Evolutionary conservation across 2,329 filamentous ascomycete species (phyloP), one percentile per base, ranked within the genome.

Genomic region (Fusarium oligoseptatum): DNA sequence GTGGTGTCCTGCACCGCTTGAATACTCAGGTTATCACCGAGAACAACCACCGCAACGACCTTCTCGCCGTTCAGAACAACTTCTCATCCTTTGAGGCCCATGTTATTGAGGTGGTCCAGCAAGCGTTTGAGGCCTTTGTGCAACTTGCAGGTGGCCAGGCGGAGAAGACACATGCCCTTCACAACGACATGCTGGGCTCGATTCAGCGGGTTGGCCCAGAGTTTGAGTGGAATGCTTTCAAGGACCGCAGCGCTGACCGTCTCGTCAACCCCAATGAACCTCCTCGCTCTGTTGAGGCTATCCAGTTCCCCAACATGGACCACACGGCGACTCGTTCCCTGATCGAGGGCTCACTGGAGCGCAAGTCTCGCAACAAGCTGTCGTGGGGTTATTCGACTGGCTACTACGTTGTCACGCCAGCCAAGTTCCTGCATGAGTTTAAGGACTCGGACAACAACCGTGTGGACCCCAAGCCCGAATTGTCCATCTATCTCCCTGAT

Each of bases 351-450:
- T 92, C 91, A 0, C 89, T 99, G 58, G 95, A 98, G 86, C 93
- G 95, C 80, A 98, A 98, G 85, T 95, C 93, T 71, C 93, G 95
- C 77, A 93, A 97, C 83, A 92, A 97, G 84, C 90, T 95, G 36
- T 89, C 89, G 22, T 91, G 93, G 84, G 93, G 93, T 68, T 97
- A 94, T 83, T 92, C 91, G 73, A 90, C 93, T 0, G 91, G 90
- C 66, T 98, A 97, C 87, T 99, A 98, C 81, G 96, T 97, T 66
- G 91, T 98, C 57, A 97, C 95, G 0, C 93, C 95, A 0, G 90
- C 94, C 67, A 95, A 94, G 80, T 99, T 93, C 85, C 85, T 99
- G 68, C 97, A 99, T 85, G 95, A 98, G 83, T 99, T 97, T 88
- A 97, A 97, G 85, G 95, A 97, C 80, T 93, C 94, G 81, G 96